phyloP scores from a whole-genome alignment of 2,329 filamentous ascomycete species.

The Penicillium sp. region DNA sequence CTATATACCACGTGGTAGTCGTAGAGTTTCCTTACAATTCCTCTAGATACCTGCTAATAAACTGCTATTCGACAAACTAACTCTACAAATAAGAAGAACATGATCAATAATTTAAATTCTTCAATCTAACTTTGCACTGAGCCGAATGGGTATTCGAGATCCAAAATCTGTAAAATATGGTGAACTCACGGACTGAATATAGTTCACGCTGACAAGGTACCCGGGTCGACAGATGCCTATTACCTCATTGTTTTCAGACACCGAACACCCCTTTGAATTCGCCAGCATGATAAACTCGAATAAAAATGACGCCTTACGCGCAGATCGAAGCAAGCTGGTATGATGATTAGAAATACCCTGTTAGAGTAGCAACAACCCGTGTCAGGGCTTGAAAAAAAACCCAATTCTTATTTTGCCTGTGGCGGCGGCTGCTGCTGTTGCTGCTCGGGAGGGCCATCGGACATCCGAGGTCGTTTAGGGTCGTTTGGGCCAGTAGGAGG shows the following conservation, averaged over 20 bases:
- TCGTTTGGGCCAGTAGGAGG: conserved; percentile 28
- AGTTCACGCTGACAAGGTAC: neutral
- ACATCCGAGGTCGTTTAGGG: conserved; percentile 33
- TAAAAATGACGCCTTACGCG: conserved; percentile 1
- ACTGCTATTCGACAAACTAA: no score
- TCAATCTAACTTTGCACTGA: neutral
- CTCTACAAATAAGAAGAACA: no score
- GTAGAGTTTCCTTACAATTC: no score
- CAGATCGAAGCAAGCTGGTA: neutral
- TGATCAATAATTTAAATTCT: neutral
- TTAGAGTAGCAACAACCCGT: conserved; percentile 5
- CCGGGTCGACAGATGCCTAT: neutral
- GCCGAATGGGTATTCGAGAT: neutral
- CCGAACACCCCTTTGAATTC: conserved; percentile 1
- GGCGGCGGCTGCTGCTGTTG: conserved; percentile 15
- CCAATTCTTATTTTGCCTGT: conserved; percentile 15
- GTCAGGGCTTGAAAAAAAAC: neutral
- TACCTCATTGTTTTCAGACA: neutral
- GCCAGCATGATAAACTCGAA: neutral
- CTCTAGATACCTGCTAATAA: no score
- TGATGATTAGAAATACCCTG: conserved; percentile 9
- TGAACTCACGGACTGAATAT: neutral
- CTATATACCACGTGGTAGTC: no score
- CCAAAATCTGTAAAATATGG: neutral
- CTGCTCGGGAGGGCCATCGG: conserved; percentile 16